Evolutionary conservation across 495 filamentous ascomycete species (phyloP), one percentile per base, ranked within the genome.

Genomic region (Podospora conica): DNA sequence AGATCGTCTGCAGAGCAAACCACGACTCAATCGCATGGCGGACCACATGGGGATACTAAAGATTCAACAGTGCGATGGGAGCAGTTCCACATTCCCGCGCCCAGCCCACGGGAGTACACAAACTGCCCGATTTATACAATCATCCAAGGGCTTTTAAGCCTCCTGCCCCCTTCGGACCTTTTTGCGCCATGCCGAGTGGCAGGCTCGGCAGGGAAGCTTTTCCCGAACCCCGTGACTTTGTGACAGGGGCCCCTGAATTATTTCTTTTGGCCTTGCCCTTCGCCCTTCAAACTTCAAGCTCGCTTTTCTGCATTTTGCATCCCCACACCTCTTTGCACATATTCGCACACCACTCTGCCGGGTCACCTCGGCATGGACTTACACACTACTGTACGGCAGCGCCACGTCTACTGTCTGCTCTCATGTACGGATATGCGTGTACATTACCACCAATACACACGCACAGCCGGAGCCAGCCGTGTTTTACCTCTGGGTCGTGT

Each of bases 381-480:
- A 11, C 28, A 33, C 54, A 33, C 62, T 69, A 65, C 60, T 62
- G 57, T 68, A 53, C 64, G 33, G 65, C 65, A 59, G 65, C 55
- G 63, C 67, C 63, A 53, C 65, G 64, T 66, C 55, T 63, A 27
- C 57, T 28, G 57, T 55, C 40, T 48, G 40, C 40, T 27, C 20
- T 60, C 24, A 31, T 61, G 33, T 55, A 60, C 58, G 33, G 57
- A 53, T 23, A 58, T 63, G 63, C 59, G 28, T 61, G 53, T 23
- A 64, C 67, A 59, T 28, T 48, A 53, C 31, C n/a, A 12, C 22
- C n/a, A 48, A 48, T 20, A 31, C 40, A 21, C 40, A 24, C 23
- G 53, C 40, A 62, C 62, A 61, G 63, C 56, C 65, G 71, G 64
- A 21, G 33, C 27, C 55, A 67, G 70, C 66, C 68, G 70, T 70